Base-by-base conservation (phyloP, 177 flowering plant genomes). In the Telopea speciosissima region DNA sequence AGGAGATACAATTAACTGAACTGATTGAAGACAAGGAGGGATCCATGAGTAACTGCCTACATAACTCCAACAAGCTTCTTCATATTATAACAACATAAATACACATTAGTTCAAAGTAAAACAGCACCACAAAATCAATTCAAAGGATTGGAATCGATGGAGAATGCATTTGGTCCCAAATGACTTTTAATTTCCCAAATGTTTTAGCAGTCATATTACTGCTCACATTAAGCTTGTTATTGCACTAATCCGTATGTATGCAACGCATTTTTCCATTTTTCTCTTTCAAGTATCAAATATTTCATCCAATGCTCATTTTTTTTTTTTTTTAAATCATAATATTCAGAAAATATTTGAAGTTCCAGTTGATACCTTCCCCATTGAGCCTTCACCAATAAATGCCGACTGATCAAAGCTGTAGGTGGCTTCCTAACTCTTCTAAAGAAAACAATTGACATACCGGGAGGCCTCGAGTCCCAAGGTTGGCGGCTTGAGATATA, bases 391-490 rank as follows among this genome's bases (percentile, higher is more conserved):
- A 58, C 99, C 97, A 74, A 95, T 16, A 63, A 83, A 79, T 8
- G 79, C 64, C 58, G 88, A 85, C 62, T 66, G 76, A 78, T 86
- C 81, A 68, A 93, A 90, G 79, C 89, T 86, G 70, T 82, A 81
- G 70, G 97, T 91, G 67, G 91, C 93, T 75, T 85, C 92, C 80
- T 72, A 93, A 73, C 81, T 91, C 97, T 75, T 86, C 87, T 26
- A 87, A 21, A 14, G 89, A 73, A 81, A 88, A 92, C 66, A 77
- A 24, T 54, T 88, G 84, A 73, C 80, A 86, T 24, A 61, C 65
- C 8, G 86, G 90, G 19, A 84, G 54, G 73, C 83, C 88, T 81
- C 86, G 92, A 49, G 85, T 76, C 58, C 90, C 97, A 56, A 88
- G 72, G 78, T 88, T 87, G 33, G 81, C 83, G 10, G 90, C 82